A percentile compares a stretch with the other conserved stretches of the same genome.
These are phyloP conservation scores for Zelopaecilomyces penicillatus DNA, from an alignment of 2,329 filamentous ascomycete species.

Conservation along the genomic window DNA sequence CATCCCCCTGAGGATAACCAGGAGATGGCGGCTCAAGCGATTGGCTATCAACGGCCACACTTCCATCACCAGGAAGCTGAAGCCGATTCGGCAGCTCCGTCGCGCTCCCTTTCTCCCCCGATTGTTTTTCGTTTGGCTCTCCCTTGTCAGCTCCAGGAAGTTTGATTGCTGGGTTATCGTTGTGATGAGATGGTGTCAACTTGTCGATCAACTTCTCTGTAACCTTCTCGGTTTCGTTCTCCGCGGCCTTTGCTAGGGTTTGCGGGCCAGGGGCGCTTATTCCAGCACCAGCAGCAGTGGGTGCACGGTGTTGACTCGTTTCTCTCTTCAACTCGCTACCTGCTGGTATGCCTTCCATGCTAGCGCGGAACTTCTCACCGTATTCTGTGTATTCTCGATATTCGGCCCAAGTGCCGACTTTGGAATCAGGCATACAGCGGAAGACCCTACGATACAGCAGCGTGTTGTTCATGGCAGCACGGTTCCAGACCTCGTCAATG, in stretches of 20 bases:
- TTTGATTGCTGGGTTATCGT: constrained; percentile 24
- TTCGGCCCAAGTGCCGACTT: constrained; percentile 86
- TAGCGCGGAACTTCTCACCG: constrained; percentile 65
- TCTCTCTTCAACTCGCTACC: constrained; percentile 41
- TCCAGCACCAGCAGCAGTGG: constrained; percentile 30
- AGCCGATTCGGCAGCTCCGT: constrained; percentile 1
- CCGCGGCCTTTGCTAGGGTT: constrained; percentile 26
- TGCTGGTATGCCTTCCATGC: constrained; percentile 46
- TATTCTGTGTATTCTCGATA: constrained; percentile 82
- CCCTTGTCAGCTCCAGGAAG: constrained; percentile 21
- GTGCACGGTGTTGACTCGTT: constrained; percentile 19
- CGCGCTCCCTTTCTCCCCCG: constrained; percentile 2
- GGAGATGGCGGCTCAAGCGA: constrained; percentile 26
- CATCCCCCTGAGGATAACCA: constrained; percentile 32
- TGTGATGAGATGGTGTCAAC: constrained; percentile 2
- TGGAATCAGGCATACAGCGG: constrained; percentile 92
- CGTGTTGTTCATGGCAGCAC: constrained; percentile 87
- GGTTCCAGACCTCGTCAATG: constrained; percentile 80
- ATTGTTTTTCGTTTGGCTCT: constrained; percentile 26
- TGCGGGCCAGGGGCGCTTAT: constrained; percentile 35
- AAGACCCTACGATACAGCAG: constrained; percentile 91
- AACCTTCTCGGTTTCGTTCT: constrained; percentile 25
- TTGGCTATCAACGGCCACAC: constrained; percentile 15
- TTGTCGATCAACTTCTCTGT: constrained; percentile 19
- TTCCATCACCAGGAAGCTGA: constrained; percentile 17